Base-by-base conservation (phyloP, 495 filamentous ascomycete species). In the Hypoxylon rickii region DNA sequence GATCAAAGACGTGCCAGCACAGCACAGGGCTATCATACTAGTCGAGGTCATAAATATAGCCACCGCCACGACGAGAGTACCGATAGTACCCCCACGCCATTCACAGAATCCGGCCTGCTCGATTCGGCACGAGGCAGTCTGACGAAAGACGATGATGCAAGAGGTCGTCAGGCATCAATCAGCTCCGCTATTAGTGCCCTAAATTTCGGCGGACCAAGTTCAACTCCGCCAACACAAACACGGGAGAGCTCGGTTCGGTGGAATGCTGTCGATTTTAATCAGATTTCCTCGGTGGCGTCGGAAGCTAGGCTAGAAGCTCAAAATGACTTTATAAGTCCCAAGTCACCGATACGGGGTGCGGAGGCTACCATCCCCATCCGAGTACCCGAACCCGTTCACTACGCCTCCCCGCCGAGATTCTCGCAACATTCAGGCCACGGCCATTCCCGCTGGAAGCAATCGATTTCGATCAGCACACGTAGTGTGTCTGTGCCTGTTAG, bases 31-130 rank as follows among this genome's bases (percentile, higher is more conserved):
- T 26, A 45, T 10, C 37, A 52, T 24, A 36, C 33, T 7, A 31
- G 31, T 15, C 44, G 36, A 7, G 43, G 16, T 10, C 34, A 32
- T 15, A 47, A 40, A 17, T 15, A 55, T 52, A 55, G 46, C 37
- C 42, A 39, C 44, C 40, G 20, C 44, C 29, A 24, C 16, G 42
- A 43, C 7, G 38, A 44, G 8, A 43, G 45, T 37, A 43, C 56
- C 18, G 60, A 61, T 37, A 42, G 69, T n/a, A 69, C 73, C 16
- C 51, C 69, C 18, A 70, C 65, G 4, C 63, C 60, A 11, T 66
- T 80, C 4, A 52, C 63, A 13, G 74, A 70, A 36, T 68, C 77
- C 58, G 72, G 74, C 1, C 66, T 78, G 7, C 64, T 80, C 0
- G 53, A 67, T 3, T 73, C 71, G 7, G 41, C 65, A 11, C 55